These are phyloP conservation scores for Globisporangium apiculatum DNA, from an alignment of 352 stramenopile species.

Conservation along the genomic window DNA sequence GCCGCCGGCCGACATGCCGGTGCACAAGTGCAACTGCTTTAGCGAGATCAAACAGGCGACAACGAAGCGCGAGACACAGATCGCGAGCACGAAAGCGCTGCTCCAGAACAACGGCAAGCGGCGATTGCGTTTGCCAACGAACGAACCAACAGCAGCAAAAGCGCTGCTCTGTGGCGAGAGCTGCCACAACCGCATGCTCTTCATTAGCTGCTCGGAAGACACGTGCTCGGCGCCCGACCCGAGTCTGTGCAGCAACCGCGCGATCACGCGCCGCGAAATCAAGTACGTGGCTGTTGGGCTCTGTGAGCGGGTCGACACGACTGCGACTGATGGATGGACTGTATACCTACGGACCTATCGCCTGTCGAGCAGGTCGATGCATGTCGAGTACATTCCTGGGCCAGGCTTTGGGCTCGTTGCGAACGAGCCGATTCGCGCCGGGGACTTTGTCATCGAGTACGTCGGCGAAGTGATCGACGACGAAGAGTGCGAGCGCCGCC, in stretches of 20 bases:
- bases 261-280: slow-evolving; percentile 55
- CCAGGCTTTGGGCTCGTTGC: slow-evolving; percentile 89
- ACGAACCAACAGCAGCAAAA: background rate
- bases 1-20: slow-evolving; percentile 40
- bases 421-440: slow-evolving; percentile 63
- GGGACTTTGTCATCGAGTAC: slow-evolving; percentile 92
- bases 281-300: slow-evolving; percentile 23
- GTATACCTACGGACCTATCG: background rate
- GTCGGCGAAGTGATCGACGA: slow-evolving; percentile 92
- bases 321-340: background rate
- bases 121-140: slow-evolving; percentile 2
- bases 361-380: slow-evolving; percentile 19
- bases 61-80: slow-evolving; percentile 45
- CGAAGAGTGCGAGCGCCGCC: slow-evolving; percentile 55
- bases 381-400: slow-evolving; percentile 68
- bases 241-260: slow-evolving; percentile 63
- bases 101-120: slow-evolving; percentile 11
- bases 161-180: slow-evolving; percentile 39
- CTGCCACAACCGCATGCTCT: slow-evolving; percentile 81
- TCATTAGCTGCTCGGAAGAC: slow-evolving; percentile 76
- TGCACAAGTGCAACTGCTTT: slow-evolving; percentile 76
- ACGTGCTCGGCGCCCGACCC: slow-evolving; percentile 68
- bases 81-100: slow-evolving; percentile 32
- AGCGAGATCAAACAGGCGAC: slow-evolving; percentile 32
- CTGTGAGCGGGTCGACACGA: too few relatives aligned